Conservation (phyloP, 352 stramenopile genomes). For the Globisporangium camurandrum region DNA sequence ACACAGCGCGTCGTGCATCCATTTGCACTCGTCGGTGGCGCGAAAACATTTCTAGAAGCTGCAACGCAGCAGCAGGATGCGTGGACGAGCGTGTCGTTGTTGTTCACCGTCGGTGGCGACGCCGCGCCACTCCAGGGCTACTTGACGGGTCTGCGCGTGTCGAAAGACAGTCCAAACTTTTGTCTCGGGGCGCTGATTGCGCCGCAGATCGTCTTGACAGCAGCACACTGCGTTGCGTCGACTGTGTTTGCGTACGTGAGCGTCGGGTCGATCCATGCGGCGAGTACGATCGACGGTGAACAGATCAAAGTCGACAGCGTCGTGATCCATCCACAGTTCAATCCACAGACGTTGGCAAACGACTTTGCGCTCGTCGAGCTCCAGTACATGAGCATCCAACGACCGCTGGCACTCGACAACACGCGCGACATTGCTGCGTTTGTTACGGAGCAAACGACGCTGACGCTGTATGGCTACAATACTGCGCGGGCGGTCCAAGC, state of each 20-base stretch:
- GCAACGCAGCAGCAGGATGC: constrained; percentile 11
- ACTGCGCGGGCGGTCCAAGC: constrained; percentile 8
- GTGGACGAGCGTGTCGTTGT: constrained; percentile 11
- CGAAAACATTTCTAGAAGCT: constrained; percentile 15
- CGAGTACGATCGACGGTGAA: constrained; percentile 21
- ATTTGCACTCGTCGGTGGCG: constrained; percentile 16
- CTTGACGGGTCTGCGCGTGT: constrained; percentile 17
- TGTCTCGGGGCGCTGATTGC: constrained; percentile 30
- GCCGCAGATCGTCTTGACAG: constrained; percentile 24
- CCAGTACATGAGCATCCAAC: constrained; percentile 29
- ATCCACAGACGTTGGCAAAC: constrained; percentile 13
- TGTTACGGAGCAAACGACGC: not conserved
- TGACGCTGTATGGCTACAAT: constrained; percentile 18
- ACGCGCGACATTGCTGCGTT: not conserved
- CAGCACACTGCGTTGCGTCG: constrained; percentile 22
- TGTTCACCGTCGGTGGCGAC: constrained; percentile 17
- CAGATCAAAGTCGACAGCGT: constrained; percentile 28
- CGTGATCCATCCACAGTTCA: constrained; percentile 20
- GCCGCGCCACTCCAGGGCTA: constrained; percentile 17
- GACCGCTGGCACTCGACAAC: constrained; percentile 21
- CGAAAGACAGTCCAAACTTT: constrained; percentile 15
- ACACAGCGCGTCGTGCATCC: constrained; percentile 11
- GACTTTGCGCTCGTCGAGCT: constrained; percentile 35
- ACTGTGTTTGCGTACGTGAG: constrained; percentile 17
- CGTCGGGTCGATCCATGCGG: constrained; percentile 22